Base-by-base conservation (phyloP, 2,329 filamentous ascomycete species). In the Beauveria pseudobassiana region DNA sequence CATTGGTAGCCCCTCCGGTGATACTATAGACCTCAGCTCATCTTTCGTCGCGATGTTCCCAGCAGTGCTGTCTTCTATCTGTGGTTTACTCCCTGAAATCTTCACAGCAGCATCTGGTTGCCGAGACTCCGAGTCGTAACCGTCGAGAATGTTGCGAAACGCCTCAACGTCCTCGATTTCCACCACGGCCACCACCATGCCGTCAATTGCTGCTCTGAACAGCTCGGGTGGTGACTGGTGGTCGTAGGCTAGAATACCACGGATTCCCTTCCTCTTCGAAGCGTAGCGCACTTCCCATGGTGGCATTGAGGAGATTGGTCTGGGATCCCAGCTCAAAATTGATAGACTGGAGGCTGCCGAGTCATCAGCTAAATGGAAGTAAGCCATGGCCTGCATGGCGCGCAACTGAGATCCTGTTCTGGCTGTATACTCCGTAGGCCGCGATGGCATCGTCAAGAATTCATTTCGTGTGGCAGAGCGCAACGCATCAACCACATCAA, bases 331-430 rank as follows among this genome's bases (percentile, higher is more conserved):
- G 50, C 69, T 72, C 22, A 73, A 54, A 6, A 63, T 65, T 3
- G 54, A 3, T 18, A 49, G 34, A 28, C 22, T 8, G 1, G 22
- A n/a, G 12, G 42, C 59, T 18, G 51, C 26, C 3, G 59, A 40
- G 38, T 48, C 65, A 56, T 52, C 30, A 59, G 45, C 63, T 10
- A 77, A 65, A 69, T 93, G 90, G 68, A 93, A 91, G 67, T 93
- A 93, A 0, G 89, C 87, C 80, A 91, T 87, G n/a, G 81, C 84
- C 66, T 92, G 88, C 87, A 93, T 91, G 6, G 82, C 81, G 56
- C 88, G 78, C 3, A 90, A 73, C 64, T 93, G 86, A 0, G 83
- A 80, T 0, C 88, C 81, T 10, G 86, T 89, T 43, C 87, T 78
- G 3, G 81, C 76, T 1, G 78, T 78, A 46, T 78, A 77, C 46